Evolutionary conservation across 345 rosid species (phyloP).

Genomic region (Hirschfeldia incana): DNA sequence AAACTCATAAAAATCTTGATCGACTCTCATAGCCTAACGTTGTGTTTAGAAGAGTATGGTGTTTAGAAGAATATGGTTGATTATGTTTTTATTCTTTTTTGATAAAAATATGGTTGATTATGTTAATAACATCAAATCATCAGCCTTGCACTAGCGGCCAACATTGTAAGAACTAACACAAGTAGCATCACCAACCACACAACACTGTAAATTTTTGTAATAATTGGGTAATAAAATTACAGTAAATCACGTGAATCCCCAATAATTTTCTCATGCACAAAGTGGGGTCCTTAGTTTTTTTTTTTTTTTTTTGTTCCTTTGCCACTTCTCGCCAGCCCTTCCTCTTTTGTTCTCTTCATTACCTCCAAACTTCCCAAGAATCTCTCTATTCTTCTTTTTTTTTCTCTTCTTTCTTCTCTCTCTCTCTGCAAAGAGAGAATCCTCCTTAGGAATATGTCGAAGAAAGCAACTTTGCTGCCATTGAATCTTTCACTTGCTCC

Average conservation of each 20-base stretch:
- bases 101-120: not conserved
- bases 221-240: conserved; percentile 16
- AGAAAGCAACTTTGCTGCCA: conserved; percentile 17
- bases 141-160: conserved; percentile 31
- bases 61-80: not conserved
- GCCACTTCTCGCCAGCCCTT: conserved; percentile 39
- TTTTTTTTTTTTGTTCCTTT: not conserved
- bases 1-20: not conserved
- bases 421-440: conserved; percentile 16
- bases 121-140: not conserved
- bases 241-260: conserved; percentile 43
- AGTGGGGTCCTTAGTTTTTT: conserved; percentile 28
- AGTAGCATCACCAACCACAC: conserved; percentile 27
- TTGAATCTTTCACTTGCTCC: conserved; percentile 31
- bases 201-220: conserved; percentile 12
- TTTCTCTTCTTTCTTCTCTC: conserved; percentile 21
- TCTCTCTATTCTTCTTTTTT: conserved; percentile 24
- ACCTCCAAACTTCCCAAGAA: conserved; percentile 44
- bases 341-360: conserved; percentile 44
- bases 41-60: too few species aligned
- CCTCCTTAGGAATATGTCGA: conserved; percentile 28
- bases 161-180: conserved; percentile 24
- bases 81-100: too few species aligned
- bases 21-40: not conserved
- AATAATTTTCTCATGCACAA: conserved; percentile 41